Base-by-base conservation (phyloP, 441 rosid species). In the Manihot esculenta region DNA sequence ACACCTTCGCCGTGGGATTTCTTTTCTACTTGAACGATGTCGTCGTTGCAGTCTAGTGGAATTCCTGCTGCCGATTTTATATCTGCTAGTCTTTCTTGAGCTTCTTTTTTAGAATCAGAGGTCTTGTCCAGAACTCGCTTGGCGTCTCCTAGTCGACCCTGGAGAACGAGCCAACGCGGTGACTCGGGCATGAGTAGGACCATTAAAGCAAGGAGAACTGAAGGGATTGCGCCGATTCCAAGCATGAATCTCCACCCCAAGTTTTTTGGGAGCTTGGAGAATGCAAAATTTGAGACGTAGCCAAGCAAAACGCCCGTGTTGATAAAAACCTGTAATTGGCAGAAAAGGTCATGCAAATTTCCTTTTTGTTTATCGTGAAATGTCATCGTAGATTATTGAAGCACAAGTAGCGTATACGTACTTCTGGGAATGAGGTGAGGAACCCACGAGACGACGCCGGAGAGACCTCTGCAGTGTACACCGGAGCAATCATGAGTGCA, bases 401-500 rank as follows among this genome's bases (percentile, higher is more conserved):
- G 41, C 41, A 35, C 41, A 2, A 35, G 41, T 35, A 24, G n/a
- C 30, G 1, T 7, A 10, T n/a, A 68, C 69, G 33, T 74, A 87
- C 98, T 88, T 93, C 97, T 0, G 97, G 96, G 64, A 93, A 88
- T 11, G 98, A 93, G 44, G 84, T 89, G 72, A 93, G 94, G 57
- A 88, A 93, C 50, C 97, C 97, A 7, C 98, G 96, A 17, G 88
- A 71, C 27, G 96, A 82, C 0, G 98, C 96, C 3, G 98, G 96
- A 30, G 98, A 79, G 49, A 93, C 83, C 74, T 93, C 97, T 15
- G 98, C 93, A 1, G 94, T 91, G 72, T 91, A 93, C 6, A 93
- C 97, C 0, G 97, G 97, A n/a, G 97, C 97, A 3, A 93, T 89
- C 97, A 91, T 87, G 69, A 89, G 87, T 1, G 98, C 97, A 63